phyloP scores from a whole-genome alignment of 164 flowering plant genomes.

The Malania oleifera region DNA sequence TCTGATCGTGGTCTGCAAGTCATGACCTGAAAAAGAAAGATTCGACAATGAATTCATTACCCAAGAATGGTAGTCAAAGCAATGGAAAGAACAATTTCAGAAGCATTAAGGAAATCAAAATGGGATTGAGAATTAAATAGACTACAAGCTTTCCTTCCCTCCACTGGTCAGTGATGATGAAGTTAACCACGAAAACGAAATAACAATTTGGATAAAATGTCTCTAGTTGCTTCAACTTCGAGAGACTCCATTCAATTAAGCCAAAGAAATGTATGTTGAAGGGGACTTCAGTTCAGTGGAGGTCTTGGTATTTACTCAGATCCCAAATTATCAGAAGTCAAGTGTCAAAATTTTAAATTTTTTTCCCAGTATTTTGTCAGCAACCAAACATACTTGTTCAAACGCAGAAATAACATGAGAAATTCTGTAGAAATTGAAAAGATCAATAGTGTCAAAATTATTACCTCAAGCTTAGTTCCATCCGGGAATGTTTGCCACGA shows the following conservation, averaged over 20 bases:
- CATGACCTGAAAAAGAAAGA: slow-evolving; percentile 57
- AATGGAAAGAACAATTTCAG: neutral
- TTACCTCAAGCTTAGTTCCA: slow-evolving; percentile 93
- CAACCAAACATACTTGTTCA: neutral
- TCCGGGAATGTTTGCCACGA: slow-evolving; percentile 89
- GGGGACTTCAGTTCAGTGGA: neutral
- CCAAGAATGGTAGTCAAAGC: neutral
- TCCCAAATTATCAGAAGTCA: neutral
- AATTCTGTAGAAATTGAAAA: neutral
- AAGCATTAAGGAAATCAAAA: neutral
- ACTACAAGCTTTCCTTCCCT: neutral
- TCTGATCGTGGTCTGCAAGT: slow-evolving; percentile 87
- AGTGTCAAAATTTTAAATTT: neutral
- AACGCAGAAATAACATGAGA: neutral
- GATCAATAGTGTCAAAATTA: neutral
- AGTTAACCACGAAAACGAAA: too few species aligned
- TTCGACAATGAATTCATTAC: too few species aligned
- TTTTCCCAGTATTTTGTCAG: neutral
- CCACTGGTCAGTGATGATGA: neutral
- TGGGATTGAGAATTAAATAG: neutral
- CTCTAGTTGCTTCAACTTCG: too few species aligned
- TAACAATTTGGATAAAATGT: too few species aligned
- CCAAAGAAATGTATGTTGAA: neutral
- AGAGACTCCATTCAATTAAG: neutral
- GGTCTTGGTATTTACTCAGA: neutral